These are phyloP conservation scores for Scutellaria galericulata DNA, from an alignment of 257 asterid species.

Conservation along the genomic window DNA sequence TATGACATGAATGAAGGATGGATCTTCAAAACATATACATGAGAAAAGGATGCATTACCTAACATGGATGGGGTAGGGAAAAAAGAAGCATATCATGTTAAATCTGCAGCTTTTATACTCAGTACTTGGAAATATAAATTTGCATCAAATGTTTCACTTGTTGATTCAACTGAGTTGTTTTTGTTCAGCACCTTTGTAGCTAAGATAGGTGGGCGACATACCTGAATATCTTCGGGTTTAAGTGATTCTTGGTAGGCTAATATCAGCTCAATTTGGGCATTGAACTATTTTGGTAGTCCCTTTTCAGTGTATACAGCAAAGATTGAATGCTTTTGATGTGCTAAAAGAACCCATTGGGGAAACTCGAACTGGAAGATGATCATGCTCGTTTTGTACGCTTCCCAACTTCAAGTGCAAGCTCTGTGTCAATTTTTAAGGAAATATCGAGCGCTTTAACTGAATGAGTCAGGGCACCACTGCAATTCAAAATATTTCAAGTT, in stretches of 20 bases:
- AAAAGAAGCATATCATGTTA: neutral
- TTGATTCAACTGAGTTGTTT: no score
- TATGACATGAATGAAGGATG: no score
- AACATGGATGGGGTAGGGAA: neutral
- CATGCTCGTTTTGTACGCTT: constrained; percentile 94
- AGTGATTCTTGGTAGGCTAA: constrained; percentile 18
- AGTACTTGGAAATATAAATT: neutral
- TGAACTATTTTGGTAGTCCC: constrained; percentile 9
- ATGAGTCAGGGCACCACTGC: constrained; percentile 95
- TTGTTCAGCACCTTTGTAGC: neutral
- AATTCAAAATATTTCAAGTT: constrained; percentile 16
- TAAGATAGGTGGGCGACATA: neutral
- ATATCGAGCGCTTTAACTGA: constrained; percentile 98
- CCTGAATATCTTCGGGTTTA: neutral
- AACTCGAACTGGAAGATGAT: constrained; percentile 13
- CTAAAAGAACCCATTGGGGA: neutral
- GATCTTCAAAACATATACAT: neutral
- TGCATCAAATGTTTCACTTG: no score
- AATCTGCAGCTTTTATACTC: neutral
- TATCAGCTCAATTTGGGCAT: neutral
- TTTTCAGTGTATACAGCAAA: neutral
- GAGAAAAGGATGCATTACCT: constrained; percentile 12
- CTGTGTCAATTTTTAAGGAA: constrained; percentile 90
- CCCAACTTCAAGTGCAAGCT: constrained; percentile 94
- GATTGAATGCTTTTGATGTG: neutral